Base-by-base conservation (phyloP, 1,284 basidiomycete species). In the Psilocybe mexicana region DNA sequence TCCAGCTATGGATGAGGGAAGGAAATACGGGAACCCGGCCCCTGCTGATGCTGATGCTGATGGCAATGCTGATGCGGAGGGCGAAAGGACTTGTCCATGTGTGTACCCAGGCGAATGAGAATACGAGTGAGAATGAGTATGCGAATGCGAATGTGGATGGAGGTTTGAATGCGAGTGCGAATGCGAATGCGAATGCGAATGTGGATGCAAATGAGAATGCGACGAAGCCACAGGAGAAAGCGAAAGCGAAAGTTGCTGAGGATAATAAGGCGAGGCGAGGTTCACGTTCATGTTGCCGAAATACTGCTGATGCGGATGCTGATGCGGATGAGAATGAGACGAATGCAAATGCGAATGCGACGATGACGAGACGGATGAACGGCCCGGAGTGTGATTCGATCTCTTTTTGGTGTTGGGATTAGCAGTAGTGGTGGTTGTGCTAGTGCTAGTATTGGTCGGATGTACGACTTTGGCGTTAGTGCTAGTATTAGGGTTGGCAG, bases 11-110 rank as follows among this genome's bases (percentile, higher is more conserved):
- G 18, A 18, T 18, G 18, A 18, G 18, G 65, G 58, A 51, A 63
- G 64, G 55, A 64, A 65, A 52, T 64, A 64, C 8, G 64, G 63
- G 25, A 65, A 55, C 30, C 57, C 24, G 18, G 18, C 18, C 18
- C 18, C 18, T 18, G 18, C 18, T 18, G 18, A 18, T 18, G 18
- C 18, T 18, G 18, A 18, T 18, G 18, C 18, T 18, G 18, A 18
- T 18, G 18, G 18, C 18, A 18, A 18, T 18, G 55, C 30, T 8
- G 63, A 18, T 30, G 52, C 48, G 11, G 61, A 47, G 2, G 49
- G 45, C 5, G 18, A 18, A 18, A 50, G 35, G 45, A 59, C 56
- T 30, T 47, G 50, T 18, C 18, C 18, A 18, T 18, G 18, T 18
- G 18, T 18, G 18, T 18, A 18, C 18, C 18, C 18, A 18, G 18